Evolutionary conservation across 176 grass and related monocot species (phyloP).

Genomic region (Poa pratensis): DNA sequence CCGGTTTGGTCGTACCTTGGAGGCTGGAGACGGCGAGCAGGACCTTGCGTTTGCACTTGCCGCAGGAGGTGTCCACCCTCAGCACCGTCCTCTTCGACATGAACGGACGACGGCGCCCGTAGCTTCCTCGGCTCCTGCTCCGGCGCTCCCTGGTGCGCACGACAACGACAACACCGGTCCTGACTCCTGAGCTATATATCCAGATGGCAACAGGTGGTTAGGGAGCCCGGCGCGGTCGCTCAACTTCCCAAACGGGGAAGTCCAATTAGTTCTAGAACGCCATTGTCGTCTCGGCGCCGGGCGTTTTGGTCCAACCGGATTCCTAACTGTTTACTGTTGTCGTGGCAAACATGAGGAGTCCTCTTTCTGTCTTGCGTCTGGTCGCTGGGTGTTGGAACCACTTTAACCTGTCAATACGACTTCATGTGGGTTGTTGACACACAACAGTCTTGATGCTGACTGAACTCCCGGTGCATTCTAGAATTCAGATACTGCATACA

Average conservation of each 20-base stretch:
- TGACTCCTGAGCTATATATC: too few species aligned
- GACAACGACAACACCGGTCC: too few species aligned
- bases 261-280: conserved; percentile 14
- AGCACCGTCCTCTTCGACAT: conserved; percentile 68
- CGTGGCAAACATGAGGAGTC: neutral
- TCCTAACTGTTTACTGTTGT: neutral
- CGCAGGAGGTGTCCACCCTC: conserved; percentile 60
- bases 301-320: neutral
- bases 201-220: conserved; percentile 3
- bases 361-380: neutral
- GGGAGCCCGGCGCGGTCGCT: conserved; percentile 34
- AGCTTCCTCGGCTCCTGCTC: neutral
- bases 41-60: conserved; percentile 77
- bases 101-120: neutral
- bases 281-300: neutral
- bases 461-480: neutral
- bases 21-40: conserved; percentile 64
- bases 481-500: neutral
- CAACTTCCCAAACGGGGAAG: conserved; percentile 37
- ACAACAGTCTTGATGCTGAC: neutral
- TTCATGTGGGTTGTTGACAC: neutral
- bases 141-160: too few species aligned
- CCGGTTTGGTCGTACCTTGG: conserved; percentile 45
- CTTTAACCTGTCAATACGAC: conserved; percentile 8
- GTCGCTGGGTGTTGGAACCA: conserved; percentile 43